phyloP scores from a whole-genome alignment of 805 yeast genomes.

The Schizosaccharomyces octosporus region DNA sequence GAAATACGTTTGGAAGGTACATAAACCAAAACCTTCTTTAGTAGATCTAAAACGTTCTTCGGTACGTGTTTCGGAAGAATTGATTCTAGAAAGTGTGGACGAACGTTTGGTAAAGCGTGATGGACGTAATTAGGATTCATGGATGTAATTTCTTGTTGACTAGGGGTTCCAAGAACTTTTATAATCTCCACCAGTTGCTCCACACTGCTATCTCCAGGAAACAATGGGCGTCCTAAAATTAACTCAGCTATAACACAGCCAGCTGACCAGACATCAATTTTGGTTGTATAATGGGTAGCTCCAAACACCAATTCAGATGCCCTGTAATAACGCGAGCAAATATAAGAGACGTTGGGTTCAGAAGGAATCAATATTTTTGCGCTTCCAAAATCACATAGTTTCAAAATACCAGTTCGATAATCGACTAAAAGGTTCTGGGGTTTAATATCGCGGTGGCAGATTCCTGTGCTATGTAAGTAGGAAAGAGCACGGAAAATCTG shows the following conservation, averaged over 20 bases:
- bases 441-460: slow-evolving; percentile 82
- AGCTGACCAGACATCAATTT: slow-evolving; percentile 84
- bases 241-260: slow-evolving; percentile 97
- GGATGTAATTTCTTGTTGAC: slow-evolving; percentile 67
- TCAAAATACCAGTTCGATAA: slow-evolving; percentile 60
- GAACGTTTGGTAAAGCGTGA: slow-evolving; percentile 61
- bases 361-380: slow-evolving; percentile 74
- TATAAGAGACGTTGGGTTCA: slow-evolving; percentile 88
- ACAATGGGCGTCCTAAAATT: slow-evolving; percentile 81
- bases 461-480: slow-evolving; percentile 41
- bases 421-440: slow-evolving; percentile 76
- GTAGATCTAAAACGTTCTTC: slow-evolving; percentile 53
- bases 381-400: slow-evolving; percentile 87
- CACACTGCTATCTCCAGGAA: slow-evolving; percentile 94
- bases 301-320: slow-evolving; percentile 97
- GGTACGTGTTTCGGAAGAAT: slow-evolving; percentile 43
- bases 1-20: slow-evolving; percentile 66
- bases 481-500: slow-evolving; percentile 55
- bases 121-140: slow-evolving; percentile 97
- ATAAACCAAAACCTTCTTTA: slow-evolving; percentile 61
- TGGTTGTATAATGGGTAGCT: slow-evolving; percentile 85
- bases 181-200: slow-evolving; percentile 93
- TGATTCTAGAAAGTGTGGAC: slow-evolving; percentile 30
- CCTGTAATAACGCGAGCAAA: slow-evolving; percentile 85
- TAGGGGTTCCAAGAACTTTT: slow-evolving; percentile 85